These are phyloP conservation scores for Blepharisma undulans DNA, from an alignment of 169 alveolate genomes.

Conservation along the genomic window DNA sequence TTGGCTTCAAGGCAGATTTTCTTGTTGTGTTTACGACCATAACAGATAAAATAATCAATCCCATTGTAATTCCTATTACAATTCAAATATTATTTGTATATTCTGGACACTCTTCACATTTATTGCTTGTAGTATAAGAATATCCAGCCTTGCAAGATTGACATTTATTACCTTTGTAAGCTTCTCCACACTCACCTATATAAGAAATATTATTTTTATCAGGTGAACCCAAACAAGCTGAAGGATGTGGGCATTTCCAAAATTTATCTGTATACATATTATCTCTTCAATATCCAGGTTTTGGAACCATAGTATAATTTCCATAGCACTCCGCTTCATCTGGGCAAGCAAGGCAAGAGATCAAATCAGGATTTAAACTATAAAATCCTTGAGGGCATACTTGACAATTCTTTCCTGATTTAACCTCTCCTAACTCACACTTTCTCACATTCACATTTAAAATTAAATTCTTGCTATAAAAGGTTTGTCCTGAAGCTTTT, in stretches of 20 bases:
- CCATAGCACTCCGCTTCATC: not conserved
- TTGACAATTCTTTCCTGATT: not conserved
- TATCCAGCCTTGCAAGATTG: no score
- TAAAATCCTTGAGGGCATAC: slow-evolving; percentile 14
- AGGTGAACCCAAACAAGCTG: not conserved
- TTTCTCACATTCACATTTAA: not conserved
- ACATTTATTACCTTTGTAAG: not conserved
- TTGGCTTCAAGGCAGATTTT: no score
- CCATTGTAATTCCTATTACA: no score
- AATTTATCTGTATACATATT: not conserved
- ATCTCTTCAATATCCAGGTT: slow-evolving; percentile 2
- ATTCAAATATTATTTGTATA: no score
- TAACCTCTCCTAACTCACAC: not conserved
- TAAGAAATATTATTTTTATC: not conserved
- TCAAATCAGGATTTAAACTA: not conserved
- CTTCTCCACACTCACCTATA: no score
- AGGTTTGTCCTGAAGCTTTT: not conserved
- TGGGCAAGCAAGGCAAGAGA: not conserved
- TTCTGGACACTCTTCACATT: no score
- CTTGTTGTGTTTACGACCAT: no score
- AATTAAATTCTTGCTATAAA: not conserved
- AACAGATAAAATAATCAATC: no score
- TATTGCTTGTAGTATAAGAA: no score
- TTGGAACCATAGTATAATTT: not conserved
- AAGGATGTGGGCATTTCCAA: not conserved